Evolutionary conservation across 306 rosid genomes (phyloP), one percentile per base, ranked within the genome.

Genomic region (Acmispon strigosus): DNA sequence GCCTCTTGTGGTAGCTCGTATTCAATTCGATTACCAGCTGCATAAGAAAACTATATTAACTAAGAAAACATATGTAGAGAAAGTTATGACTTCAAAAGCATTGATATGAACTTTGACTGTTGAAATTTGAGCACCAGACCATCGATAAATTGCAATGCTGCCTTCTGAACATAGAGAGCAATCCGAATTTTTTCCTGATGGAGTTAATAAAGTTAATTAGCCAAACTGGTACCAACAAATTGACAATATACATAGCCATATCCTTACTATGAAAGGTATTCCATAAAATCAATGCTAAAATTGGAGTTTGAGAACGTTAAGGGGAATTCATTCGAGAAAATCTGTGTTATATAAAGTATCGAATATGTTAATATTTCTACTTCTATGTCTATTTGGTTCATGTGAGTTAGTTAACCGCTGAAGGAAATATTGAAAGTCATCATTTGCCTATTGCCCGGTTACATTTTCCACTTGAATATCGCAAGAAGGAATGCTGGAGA

Each of bases 131-230:
- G 66, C 61, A 55, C 53, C 54, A 54, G 91, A 94, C 99, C 99
- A 69, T 91, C 96, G 47, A 90, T 81, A 77, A 94, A 94, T 10
- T 86, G 92, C 75, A 90, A 61, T 51, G 99, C 99, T 66, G 99
- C 99, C 82, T 87, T 87, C 70, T 94, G 96, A 54, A 91, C 96
- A 60, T 81, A 84, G 37, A 94, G 86, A 75, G 95, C 97, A 67
- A 89, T 84, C 76, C 99, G 95, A 74, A 94, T 77, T 56, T 81
- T 87, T 84, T 87, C 97, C 99, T 94, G 91, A 53, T 41, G 43
- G 60, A 67, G 70, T 54, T 84, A 76, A 73, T 19, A 60, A 66
- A 75, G 64, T 67, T 56, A 49, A 52, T 20, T 62, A 53, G 62
- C 55, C 10, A 81, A 43, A 68, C 63, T 47, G 52, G 29, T 36